Evolutionary conservation across 208 protist genomes (phyloP), one percentile per base, ranked within the genome.

Genomic region (Leishmania gerbilli): DNA sequence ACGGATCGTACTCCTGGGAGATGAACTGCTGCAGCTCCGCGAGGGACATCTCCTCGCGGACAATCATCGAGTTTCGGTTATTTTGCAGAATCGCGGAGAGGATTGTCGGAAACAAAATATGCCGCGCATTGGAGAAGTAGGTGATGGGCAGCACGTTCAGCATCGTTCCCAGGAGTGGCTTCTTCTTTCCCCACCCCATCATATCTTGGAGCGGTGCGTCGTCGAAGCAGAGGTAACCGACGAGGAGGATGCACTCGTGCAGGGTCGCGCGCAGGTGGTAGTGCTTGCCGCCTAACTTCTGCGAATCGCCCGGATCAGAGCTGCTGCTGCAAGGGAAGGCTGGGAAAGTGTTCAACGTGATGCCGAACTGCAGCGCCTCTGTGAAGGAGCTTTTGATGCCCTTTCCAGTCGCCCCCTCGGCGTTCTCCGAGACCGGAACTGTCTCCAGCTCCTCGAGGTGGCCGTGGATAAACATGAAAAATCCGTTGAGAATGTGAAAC

Each of bases 101-200:
- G 27, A 97, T 60, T 13, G 94, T 95, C 0, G 94, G 94, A 68
- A 94, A 96, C 15, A 97, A 74, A 77, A 97, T 95, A 77, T 97
- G 94, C n/a, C 91, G 86, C 21, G 91, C 94, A 11, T 79, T 91
- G 53, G 90, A 89, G 77, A 97, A 97, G 81, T 97, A 97, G 42
- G 92, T 84, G 74, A 93, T 91, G 24, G 94, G 94, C 64, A 97
- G 84, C 40, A 89, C 85, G 45, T 80, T 88, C 24, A 96, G 76
- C 53, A 97, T 86, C 51, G 77, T 90, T 27, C 87, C 88, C 19
- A 97, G 77, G 15, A 97, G 82, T 42, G 91, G 84, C 71, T 89
- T 91, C 37, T 79, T 84, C 75, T 93, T 94, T 1, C 94, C 94
- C 93, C 94, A 97, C 3, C 85, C 80, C 80, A 97, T 85, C 84